Base-by-base conservation (phyloP, 2,329 filamentous ascomycete species). In the Coniochaeta prunicola region DNA sequence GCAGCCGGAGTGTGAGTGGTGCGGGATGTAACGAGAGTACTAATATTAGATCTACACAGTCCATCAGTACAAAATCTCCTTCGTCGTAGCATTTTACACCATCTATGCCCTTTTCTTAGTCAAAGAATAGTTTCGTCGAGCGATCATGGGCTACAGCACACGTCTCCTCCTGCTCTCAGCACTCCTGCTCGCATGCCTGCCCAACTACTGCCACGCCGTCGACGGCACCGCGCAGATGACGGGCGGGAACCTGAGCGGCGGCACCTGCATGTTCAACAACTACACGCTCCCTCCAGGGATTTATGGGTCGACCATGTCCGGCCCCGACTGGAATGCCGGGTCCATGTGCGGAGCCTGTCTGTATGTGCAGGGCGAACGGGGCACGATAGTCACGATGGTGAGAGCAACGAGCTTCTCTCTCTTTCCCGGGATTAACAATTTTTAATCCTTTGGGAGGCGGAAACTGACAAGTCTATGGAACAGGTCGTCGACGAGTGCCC, bases 291-390 rank as follows among this genome's bases (percentile, higher is more conserved):
- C 86, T 7, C 74, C 78, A 12, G 74, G 76, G 13, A 70, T 88
- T 59, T 83, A 75, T 64, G 86, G 87, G 58, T 85, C 84, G 10
- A 86, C 87, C 1, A 77, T 85, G 56, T 83, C 85, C 0, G 78
- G 78, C 40, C 72, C 76, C 3, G 80, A 78, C 64, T 89, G 86
- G 86, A 70, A 77, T 56, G 71, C 68, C 57, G 77, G 80, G 1
- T 77, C 74, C 45, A 74, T 82, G 62, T 90, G 87, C 65, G 86
- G 87, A 63, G 74, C 77, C 21, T 89, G 87, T 63, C 72, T 89
- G 13, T 70, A 77, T 57, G 83, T 89, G 34, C 84, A 77, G 2
- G 82, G 82, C 0, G 76, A 74, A 26, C 78, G 89, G 68, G 87
- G 77, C 33, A 85, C 81, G 40, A 89, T 89, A 86, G 82, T 86